Conservation (phyloP, 139 green algal species). For the Diplosphaera chodatii region DNA sequence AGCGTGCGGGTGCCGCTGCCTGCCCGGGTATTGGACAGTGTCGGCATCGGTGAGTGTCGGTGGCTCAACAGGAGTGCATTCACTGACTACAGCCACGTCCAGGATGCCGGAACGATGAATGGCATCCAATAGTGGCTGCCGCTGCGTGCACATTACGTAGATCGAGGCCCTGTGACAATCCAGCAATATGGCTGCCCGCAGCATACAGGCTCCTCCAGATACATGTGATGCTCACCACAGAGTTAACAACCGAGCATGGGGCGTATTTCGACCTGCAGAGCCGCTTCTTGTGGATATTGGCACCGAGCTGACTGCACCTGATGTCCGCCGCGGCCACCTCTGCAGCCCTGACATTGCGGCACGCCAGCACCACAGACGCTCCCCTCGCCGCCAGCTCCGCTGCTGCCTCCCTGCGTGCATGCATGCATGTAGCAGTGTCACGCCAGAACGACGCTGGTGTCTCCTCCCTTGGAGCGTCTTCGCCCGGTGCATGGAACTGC, state of each 20-base stretch:
- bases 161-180: too few species aligned
- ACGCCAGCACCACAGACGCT: slow-evolving; percentile 28
- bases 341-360: slow-evolving; percentile 21
- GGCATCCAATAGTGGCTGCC: too few species aligned
- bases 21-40: too few species aligned
- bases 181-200: too few species aligned
- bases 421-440: background rate
- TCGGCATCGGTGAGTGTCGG: too few species aligned
- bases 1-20: slow-evolving; percentile 12
- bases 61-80: too few species aligned
- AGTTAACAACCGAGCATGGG: too few species aligned
- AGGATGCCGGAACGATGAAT: background rate
- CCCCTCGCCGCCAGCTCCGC: slow-evolving; percentile 21
- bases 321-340: slow-evolving; percentile 20
- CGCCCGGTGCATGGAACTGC: too few species aligned
- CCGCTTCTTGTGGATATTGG: background rate
- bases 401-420: slow-evolving; percentile 25
- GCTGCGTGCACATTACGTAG: too few species aligned
- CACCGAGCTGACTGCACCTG: background rate
- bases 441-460: background rate
- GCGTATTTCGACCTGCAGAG: background rate
- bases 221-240: too few species aligned
- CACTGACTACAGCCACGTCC: too few species aligned
- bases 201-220: too few species aligned
- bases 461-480: background rate